phyloP scores from a whole-genome alignment of 148 eudicot genomes.

The Rhododendron henanense region DNA sequence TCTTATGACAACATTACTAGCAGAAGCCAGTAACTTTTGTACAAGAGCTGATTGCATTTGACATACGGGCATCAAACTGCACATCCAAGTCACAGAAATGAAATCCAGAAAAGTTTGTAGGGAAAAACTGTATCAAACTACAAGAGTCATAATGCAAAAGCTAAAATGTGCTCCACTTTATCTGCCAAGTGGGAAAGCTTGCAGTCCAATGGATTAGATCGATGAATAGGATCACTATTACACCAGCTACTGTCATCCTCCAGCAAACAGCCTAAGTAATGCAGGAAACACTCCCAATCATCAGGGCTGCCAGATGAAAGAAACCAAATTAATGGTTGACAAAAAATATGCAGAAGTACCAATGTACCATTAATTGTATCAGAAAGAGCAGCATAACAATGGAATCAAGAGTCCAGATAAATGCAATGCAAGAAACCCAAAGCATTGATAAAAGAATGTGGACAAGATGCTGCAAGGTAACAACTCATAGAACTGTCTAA shows the following conservation, averaged over 20 bases:
- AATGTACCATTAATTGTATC: neutral
- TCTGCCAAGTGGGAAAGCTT: constrained; percentile 51
- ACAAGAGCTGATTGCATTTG: constrained; percentile 60
- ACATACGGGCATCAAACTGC: constrained; percentile 77
- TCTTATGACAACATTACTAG: constrained; percentile 49
- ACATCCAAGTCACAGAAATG: constrained; percentile 18
- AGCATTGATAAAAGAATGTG: neutral
- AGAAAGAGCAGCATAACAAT: neutral
- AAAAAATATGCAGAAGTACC: neutral
- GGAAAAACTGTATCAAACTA: neutral
- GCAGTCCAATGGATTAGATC: constrained; percentile 34
- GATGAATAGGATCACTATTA: constrained; percentile 36
- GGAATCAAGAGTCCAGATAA: neutral
- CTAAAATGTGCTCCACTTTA: constrained; percentile 47
- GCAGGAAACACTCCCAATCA: constrained; percentile 89
- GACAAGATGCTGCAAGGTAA: neutral
- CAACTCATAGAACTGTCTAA: neutral
- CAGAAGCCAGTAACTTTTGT: constrained; percentile 16
- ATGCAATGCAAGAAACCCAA: neutral
- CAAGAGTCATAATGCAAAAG: neutral
- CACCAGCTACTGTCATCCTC: constrained; percentile 63
- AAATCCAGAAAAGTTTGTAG: constrained; percentile 12
- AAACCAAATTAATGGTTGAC: constrained; percentile 10
- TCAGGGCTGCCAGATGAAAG: constrained; percentile 66
- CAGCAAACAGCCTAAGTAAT: constrained; percentile 80